Evolutionary conservation across 805 yeast genomes (phyloP), one percentile per base, ranked within the genome.

Genomic region (Geotrichum ghanense): DNA sequence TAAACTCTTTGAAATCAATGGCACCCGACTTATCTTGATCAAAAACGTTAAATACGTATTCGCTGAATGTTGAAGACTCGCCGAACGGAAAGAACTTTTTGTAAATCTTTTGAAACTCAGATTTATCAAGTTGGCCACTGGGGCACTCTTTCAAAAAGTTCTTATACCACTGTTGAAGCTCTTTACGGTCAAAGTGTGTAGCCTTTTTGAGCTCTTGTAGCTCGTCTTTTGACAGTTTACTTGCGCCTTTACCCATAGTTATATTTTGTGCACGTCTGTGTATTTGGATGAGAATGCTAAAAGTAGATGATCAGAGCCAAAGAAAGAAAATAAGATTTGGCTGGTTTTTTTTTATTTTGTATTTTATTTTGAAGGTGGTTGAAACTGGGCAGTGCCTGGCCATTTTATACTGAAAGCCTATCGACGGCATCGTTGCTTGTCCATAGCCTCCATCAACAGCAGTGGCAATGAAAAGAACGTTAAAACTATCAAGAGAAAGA

Each of bases 81-180:
- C 99, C 99, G 69, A 92, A 92, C 17, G 99, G 99, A 71, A 92
- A 92, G 64, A 90, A 92, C 60, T 92, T 97, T 62, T 86, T 86
- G 68, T 89, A 94, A 17, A 92, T 89, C 63, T 85, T 86, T 54
- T 83, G 79, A 63, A 92, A 87, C 59, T 92, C 97, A 43, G 82
- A 85, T 57, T 81, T 83, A 2, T 88, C 78, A 22, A 92, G 70
- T 61, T 82, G 89, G 1, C 97, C 97, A 26, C 78, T 72, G 1
- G 97, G 97, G 62, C 96, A 90, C 63, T 92, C 98, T 59, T 96
- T 74, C 39, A 83, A 70, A 57, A 92, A 92, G 2, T 97, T 97
- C 61, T 90, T 90, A 61, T 90, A 90, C 99, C 99, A 92, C 61
- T 90, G 98, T 64, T 92, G 97, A 41, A 92, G 74, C 61, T 92